Evolutionary conservation across 2,329 filamentous ascomycete species (phyloP), one percentile per base, ranked within the genome.

Genomic region (Venturia asperata): DNA sequence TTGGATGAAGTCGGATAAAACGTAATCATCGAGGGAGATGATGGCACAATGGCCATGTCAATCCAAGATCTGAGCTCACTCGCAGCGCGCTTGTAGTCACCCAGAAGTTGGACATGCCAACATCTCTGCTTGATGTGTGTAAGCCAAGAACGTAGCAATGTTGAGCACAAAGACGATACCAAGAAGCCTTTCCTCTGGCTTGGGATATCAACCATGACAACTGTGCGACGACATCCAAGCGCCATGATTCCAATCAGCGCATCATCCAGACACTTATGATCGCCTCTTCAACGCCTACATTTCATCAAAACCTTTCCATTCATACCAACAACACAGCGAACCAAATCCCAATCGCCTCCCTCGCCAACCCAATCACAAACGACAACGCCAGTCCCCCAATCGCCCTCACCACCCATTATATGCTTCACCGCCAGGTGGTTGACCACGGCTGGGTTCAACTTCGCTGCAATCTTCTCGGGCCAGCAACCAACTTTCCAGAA

Each of bases 341-440:
- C 85, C 64, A 97, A 77, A 77, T 97, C 92, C 93, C 93, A 99
- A 76, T 97, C 89, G 0, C 88, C 92, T 68, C 87, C 82, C 67
- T 87, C 80, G 2, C 94, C 94, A 62, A 97, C 92, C 90, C 90
- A 97, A 76, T 99, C 94, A 67, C 89, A 94, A 34, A 97, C 88
- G 56, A 97, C 87, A 66, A 97, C 86, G 4, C 94, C 94, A 1
- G 92, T 95, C 6, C 86, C 83, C 37, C 89, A 92, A 71, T 91
- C 87, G 1, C 88, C 87, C 42, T 87, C 79, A 58, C 80, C 77
- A 72, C 75, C 71, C 67, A 76, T 67, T 67, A 77, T 77, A 71
- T 86, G 83, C 65, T 77, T 80, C 67, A 77, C 75, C 69, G 83
- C 85, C 63, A 87, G 71, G 74, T 84, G 85, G 67, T 82, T 80